Percentiles rank a stretch among this genome's conserved stretches.
These are phyloP conservation scores for Solanum ossicruentum DNA, from an alignment of 257 asterid genomes.

Conservation along the genomic window DNA sequence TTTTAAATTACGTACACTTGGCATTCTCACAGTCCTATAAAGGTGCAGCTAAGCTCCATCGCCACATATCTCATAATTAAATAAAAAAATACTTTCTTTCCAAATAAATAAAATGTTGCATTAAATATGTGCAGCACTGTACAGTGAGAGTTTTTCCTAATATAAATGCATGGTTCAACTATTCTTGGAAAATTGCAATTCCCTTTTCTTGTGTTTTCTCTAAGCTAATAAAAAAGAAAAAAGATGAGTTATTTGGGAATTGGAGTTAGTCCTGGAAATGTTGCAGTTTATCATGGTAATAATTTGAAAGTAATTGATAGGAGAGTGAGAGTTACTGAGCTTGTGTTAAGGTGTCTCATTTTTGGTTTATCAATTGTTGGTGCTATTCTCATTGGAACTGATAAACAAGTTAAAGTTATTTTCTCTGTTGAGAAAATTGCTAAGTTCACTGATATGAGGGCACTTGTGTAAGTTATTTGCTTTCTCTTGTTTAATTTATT, in stretches of 20 bases:
- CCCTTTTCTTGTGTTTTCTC: neutral
- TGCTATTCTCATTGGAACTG: conserved; percentile 67
- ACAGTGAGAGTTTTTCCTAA: neutral
- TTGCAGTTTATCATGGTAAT: conserved; percentile 69
- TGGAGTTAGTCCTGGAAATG: conserved; percentile 93
- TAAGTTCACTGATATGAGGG: conserved; percentile 85
- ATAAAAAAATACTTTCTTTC: neutral
- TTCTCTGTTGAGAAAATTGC: conserved; percentile 75
- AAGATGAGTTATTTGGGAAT: conserved; percentile 71
- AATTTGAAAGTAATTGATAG: conserved; percentile 58
- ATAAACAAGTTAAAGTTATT: conserved; percentile 66
- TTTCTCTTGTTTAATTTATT: neutral
- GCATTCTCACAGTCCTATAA: neutral
- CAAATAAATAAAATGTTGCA: neutral
- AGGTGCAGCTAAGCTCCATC: neutral
- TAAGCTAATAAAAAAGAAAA: neutral
- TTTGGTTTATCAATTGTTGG: conserved; percentile 53
- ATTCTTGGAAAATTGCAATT: neutral
- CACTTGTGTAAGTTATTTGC: conserved; percentile 58
- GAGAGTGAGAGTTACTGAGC: conserved; percentile 61
- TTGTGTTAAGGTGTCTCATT: conserved; percentile 57
- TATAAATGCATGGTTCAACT: neutral
- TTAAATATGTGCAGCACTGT: neutral
- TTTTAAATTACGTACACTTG: neutral
- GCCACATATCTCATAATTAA: neutral